Base-by-base conservation (phyloP, 345 rosid species). In the Mallotus nudiflorus region DNA sequence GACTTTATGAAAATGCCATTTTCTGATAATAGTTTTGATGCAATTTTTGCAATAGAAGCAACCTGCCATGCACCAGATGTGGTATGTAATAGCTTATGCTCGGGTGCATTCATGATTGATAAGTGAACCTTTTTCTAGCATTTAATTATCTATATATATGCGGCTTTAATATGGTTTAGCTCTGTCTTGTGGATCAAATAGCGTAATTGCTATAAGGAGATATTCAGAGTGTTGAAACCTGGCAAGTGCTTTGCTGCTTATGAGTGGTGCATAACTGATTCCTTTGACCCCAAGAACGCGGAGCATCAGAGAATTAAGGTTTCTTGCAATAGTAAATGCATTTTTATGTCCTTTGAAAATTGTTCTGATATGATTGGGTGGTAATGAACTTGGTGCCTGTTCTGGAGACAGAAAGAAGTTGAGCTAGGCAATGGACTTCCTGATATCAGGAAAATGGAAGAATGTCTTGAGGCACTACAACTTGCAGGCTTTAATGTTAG, bases 1-100 rank as follows among this genome's bases (percentile, higher is more conserved):
- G 97, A 93, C 82, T 93, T 93, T 80, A 93, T 93, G 98, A 85
- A 93, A 73, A 89, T 91, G 96, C 96, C 97, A 61, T 82, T 93
- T 75, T 84, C 94, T 62, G 97, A 89, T 46, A 85, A 86, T 74
- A 87, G 74, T 72, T 93, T 86, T 45, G 98, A 93, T 74, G 98
- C 96, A 44, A 82, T 87, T 29, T 93, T 86, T 83, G 98, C 98
- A 29, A 88, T 93, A n/a, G 96, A 93, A 85, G 98, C 98, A 59
- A 91, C 97, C 37, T 91, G 98, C 82, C 96, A 91, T 62, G 98
- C 97, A 57, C 96, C 97, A 29, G 94, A 93, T 86, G 96, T 86
- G 11, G 98, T 88, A 89, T 46, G 88, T 73, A 68, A 52, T 27
- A 5, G 27, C 7, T 29, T 39, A 20, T 2, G 37, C 37, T 33